phyloP scores from a whole-genome alignment of 129 eudicot species.

The Ambrosia artemisiifolia region DNA sequence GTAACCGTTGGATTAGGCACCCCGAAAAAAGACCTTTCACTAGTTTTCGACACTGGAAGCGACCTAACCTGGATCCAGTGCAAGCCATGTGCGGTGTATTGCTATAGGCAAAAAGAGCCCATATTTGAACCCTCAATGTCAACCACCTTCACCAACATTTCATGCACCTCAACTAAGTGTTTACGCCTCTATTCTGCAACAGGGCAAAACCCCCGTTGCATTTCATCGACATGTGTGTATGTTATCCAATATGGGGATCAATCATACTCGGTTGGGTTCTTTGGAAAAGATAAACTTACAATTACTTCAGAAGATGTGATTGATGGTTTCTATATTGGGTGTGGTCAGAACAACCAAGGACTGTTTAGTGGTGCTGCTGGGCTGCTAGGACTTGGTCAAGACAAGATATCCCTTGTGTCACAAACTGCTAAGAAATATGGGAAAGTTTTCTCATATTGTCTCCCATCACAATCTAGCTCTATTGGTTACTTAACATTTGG shows the following conservation, averaged over 20 bases:
- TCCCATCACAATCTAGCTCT: constrained; percentile 48
- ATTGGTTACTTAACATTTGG: constrained; percentile 59
- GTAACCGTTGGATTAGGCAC: constrained; percentile 67
- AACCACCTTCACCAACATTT: constrained; percentile 46
- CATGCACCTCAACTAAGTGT: constrained; percentile 46
- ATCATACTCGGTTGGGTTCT: constrained; percentile 55
- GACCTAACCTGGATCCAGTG: constrained; percentile 88
- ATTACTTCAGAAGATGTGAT: constrained; percentile 39
- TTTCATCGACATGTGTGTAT: constrained; percentile 46
- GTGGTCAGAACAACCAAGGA: constrained; percentile 73
- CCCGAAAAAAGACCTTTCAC: constrained; percentile 46
- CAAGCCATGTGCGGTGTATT: constrained; percentile 48
- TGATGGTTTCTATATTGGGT: constrained; percentile 41
- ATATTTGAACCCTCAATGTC: constrained; percentile 55
- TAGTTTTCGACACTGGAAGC: constrained; percentile 76
- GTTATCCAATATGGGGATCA: constrained; percentile 61
- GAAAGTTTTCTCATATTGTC: constrained; percentile 65
- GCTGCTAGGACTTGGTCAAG: constrained; percentile 58
- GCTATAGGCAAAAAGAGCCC: constrained; percentile 57
- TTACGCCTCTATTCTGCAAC: constrained; percentile 42
- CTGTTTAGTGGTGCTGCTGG: constrained; percentile 56
- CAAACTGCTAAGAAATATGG: constrained; percentile 51
- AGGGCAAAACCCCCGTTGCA: constrained; percentile 40
- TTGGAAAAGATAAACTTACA: constrained; percentile 47
- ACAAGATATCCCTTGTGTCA: constrained; percentile 49